Base-by-base conservation (phyloP, 768 basidiomycete species). In the Suillus lakei region DNA sequence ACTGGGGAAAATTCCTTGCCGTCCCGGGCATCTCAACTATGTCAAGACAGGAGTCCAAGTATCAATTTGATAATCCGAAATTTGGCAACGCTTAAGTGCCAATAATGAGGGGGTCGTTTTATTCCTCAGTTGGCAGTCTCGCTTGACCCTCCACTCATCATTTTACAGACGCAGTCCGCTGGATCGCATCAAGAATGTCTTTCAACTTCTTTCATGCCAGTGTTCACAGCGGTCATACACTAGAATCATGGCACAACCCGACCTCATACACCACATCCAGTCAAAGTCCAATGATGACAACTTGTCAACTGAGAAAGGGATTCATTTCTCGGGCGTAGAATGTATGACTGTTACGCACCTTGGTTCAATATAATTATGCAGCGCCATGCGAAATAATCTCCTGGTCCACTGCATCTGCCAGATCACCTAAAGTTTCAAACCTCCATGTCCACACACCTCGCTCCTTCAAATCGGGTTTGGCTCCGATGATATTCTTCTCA, bases 371-470 rank as follows among this genome's bases (percentile, higher is more conserved):
- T 53, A 9, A 51, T 28, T 28, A 59, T 41, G 26, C 12, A 21
- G 39, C 18, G 12, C 21, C 53, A 60, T 21, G n/a, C 7, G 36
- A n/a, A n/a, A n/a, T 28, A n/a, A 60, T 50, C 63, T 85, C 86
- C 61, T 72, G 69, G 60, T 84, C 82, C 1, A 91, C 86, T 1
- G 83, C 88, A 38, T 83, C 83, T 18, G 87, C 87, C 82, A 92
- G 81, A 50, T 83, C 82, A 34, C 83, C 85, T 54, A 92, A 70
- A 4, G 87, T 90, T 65, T 82, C 80, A 68, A 89, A 92, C 58
- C 79, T 79, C 85, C 85, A 85, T 0, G 73, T 77, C 77, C 83
- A 88, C 2, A 63, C 74, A 53, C 81, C 80, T 46, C 82, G 77
- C 30, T 28, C 85, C 84, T 64, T 82, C 79, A 46, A 80, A 75